Percentiles rank a stretch among this genome's conserved stretches.
phyloP scores from a whole-genome alignment of 1,284 basidiomycete genomes.

The Moesziomyces sp. region DNA sequence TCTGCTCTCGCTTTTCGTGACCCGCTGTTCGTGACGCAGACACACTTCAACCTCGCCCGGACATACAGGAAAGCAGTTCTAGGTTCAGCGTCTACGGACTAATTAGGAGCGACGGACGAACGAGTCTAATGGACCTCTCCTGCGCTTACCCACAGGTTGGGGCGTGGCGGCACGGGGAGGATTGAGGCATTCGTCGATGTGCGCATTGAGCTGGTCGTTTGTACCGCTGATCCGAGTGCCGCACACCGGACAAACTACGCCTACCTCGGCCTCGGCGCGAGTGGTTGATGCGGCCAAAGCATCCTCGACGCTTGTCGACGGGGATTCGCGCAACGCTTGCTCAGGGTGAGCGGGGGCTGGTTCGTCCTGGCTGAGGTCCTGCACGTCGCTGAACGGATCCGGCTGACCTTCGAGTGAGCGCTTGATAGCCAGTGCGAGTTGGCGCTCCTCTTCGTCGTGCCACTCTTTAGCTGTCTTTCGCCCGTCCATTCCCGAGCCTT shows the following conservation, averaged over 20 bases:
- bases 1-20: no score
- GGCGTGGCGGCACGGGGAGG: not conserved
- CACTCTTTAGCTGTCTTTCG: conserved; percentile 27
- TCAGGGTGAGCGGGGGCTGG: not conserved
- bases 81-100: no score
- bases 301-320: not conserved
- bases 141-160: conserved; percentile 4
- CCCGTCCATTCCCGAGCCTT: no score
- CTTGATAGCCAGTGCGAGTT: conserved; percentile 45
- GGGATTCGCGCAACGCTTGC: no score
- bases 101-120: conserved; percentile 23
- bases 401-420: conserved; percentile 28
- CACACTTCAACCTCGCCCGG: no score
- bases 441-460: conserved; percentile 43
- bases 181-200: conserved; percentile 52
- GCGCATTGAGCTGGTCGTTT: conserved; percentile 46
- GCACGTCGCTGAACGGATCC: conserved; percentile 26
- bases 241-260: conserved; percentile 43
- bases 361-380: conserved; percentile 37
- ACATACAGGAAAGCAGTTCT: no score
- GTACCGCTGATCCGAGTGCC: conserved; percentile 16
- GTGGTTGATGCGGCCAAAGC: not conserved
- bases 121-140: conserved; percentile 39
- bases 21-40: no score
- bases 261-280: not conserved